A percentile compares a stretch with the other conserved stretches of the same genome.
These are phyloP conservation scores for Ajuga chamaepitys DNA, from an alignment of 257 asterid genomes.

Conservation along the genomic window DNA sequence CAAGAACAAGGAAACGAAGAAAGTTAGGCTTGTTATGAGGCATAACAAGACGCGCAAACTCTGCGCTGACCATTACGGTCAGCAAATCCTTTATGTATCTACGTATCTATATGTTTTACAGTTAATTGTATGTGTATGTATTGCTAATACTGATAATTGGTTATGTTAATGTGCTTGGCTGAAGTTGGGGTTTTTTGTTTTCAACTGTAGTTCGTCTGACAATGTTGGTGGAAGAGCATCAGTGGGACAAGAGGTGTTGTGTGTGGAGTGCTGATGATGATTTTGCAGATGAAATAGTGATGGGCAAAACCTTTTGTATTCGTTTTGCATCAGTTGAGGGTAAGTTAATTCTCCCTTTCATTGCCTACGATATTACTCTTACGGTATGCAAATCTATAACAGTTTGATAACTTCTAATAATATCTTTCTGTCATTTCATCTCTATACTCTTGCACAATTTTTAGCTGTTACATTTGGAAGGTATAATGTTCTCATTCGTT, in stretches of 20 bases:
- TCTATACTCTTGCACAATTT: neutral
- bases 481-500: neutral
- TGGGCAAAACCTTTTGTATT: constrained; percentile 67
- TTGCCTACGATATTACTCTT: too few species aligned
- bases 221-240: constrained; percentile 66
- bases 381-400: too few species aligned
- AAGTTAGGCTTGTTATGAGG: constrained; percentile 87
- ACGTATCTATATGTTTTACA: neutral
- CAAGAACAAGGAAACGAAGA: constrained; percentile 61
- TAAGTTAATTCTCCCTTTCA: too few species aligned
- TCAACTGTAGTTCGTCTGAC: constrained; percentile 54
- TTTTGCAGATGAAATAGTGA: constrained; percentile 80
- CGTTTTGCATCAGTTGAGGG: too few species aligned
- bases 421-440: too few species aligned
- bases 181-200: neutral
- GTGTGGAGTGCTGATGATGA: constrained; percentile 87
- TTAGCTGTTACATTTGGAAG: neutral
- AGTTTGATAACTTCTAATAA: too few species aligned
- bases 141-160: neutral
- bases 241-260: constrained; percentile 72
- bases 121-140: too few species aligned
- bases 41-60: constrained; percentile 89
- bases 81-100: neutral
- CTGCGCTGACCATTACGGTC: constrained; percentile 87
- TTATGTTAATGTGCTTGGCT: neutral